Conservation (phyloP, 805 yeast genomes). For the Candida silvatica region DNA sequence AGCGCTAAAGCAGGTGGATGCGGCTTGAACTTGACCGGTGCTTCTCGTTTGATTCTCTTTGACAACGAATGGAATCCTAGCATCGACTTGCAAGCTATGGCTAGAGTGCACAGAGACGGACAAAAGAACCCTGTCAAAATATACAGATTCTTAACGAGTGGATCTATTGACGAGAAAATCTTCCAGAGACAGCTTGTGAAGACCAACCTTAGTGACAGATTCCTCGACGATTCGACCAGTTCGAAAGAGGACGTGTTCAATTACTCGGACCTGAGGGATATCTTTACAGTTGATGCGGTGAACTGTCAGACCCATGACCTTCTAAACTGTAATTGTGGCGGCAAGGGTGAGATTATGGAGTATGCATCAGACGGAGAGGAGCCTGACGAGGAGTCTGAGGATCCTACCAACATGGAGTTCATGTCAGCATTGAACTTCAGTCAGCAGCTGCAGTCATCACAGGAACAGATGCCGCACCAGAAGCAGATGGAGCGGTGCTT, state of each 20-base stretch:
- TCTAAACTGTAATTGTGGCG: slow-evolving; percentile 54
- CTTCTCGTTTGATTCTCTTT: slow-evolving; percentile 72
- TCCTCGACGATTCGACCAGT: slow-evolving; percentile 34
- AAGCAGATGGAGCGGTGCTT: slow-evolving; percentile 49
- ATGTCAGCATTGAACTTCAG: slow-evolving; percentile 46
- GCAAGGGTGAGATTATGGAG: slow-evolving; percentile 33
- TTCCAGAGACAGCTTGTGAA: slow-evolving; percentile 88
- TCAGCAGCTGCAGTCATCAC: slow-evolving; percentile 23
- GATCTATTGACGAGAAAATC: slow-evolving; percentile 90
- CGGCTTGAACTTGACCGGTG: slow-evolving; percentile 87
- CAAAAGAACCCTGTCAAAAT: slow-evolving; percentile 71
- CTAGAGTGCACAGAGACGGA: slow-evolving; percentile 91
- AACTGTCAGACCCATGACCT: slow-evolving; percentile 76
- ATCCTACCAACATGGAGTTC: slow-evolving; percentile 30
- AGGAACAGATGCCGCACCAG: slow-evolving; percentile 2
- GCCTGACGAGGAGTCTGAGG: slow-evolving; percentile 12
- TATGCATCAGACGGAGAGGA: slow-evolving; percentile 11
- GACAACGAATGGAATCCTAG: slow-evolving; percentile 99
- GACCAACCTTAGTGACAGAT: slow-evolving; percentile 65
- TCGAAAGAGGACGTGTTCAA: slow-evolving; percentile 63
- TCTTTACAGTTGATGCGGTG: slow-evolving; percentile 50
- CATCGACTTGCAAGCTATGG: slow-evolving; percentile 89
- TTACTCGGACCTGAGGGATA: slow-evolving; percentile 57
- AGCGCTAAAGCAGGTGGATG: slow-evolving; percentile 93
- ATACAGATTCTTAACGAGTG: slow-evolving; percentile 78